These are phyloP conservation scores for Crinitomyces ghanaensis DNA, from an alignment of 805 yeast species.

Conservation along the genomic window DNA sequence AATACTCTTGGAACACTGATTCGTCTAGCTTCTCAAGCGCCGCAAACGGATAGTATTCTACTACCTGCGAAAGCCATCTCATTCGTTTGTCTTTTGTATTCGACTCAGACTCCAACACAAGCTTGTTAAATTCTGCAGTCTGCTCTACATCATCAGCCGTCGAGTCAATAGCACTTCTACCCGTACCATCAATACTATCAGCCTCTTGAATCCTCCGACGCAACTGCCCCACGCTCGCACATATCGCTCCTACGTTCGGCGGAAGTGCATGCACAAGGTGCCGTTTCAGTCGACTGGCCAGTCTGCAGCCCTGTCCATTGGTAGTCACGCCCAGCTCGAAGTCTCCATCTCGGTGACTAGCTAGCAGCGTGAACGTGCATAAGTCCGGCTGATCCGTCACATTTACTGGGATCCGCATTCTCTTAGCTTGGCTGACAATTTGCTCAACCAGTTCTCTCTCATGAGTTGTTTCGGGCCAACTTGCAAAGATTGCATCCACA, in stretches of 20 bases:
- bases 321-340: slow-evolving; percentile 80
- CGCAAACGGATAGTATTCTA: slow-evolving; percentile 76
- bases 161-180: slow-evolving; percentile 32
- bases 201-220: slow-evolving; percentile 42
- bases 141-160: slow-evolving; percentile 64
- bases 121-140: slow-evolving; percentile 43
- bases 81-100: slow-evolving; percentile 38
- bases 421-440: slow-evolving; percentile 26
- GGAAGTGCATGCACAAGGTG: slow-evolving; percentile 57
- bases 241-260: slow-evolving; percentile 52
- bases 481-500: slow-evolving; percentile 70
- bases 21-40: slow-evolving; percentile 50
- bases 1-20: slow-evolving; percentile 47
- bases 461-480: slow-evolving; percentile 26
- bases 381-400: slow-evolving; percentile 60
- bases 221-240: slow-evolving; percentile 57
- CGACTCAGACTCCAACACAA: slow-evolving; percentile 45
- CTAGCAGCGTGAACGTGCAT: slow-evolving; percentile 66
- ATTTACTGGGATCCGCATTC: slow-evolving; percentile 71
- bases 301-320: slow-evolving; percentile 77
- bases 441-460: slow-evolving; percentile 16
- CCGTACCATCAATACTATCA: slow-evolving; percentile 20
- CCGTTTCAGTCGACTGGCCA: slow-evolving; percentile 70
- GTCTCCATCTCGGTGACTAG: slow-evolving; percentile 59
- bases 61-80: slow-evolving; percentile 80